A percentile compares a stretch with the other conserved stretches of the same genome.
phyloP scores from a whole-genome alignment of 1,284 basidiomycete species.

The Lignosus rhinocerotis region DNA sequence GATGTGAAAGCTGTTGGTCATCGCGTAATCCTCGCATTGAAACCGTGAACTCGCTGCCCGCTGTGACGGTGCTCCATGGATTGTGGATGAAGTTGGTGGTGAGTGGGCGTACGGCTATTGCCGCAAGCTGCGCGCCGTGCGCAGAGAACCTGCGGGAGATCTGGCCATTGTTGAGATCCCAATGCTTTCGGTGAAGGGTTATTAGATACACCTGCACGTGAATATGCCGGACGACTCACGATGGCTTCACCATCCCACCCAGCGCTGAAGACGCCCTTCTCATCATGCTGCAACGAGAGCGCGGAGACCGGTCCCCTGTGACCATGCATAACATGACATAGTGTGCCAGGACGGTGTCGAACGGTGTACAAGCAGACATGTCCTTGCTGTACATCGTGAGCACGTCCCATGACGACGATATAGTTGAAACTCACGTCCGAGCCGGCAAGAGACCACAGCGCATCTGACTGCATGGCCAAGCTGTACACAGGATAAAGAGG shows the following conservation, averaged over 20 bases:
- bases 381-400: slow-evolving; percentile 56
- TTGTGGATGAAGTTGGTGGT: slow-evolving; percentile 37
- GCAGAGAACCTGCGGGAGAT: slow-evolving; percentile 76
- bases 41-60: slow-evolving; percentile 18
- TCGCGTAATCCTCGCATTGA: slow-evolving; percentile 18
- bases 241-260: slow-evolving; percentile 93
- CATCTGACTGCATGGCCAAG: slow-evolving; percentile 86
- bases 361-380: slow-evolving; percentile 91
- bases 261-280: slow-evolving; percentile 86
- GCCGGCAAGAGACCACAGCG: slow-evolving; percentile 86
- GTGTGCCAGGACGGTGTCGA: slow-evolving; percentile 86
- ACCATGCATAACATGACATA: slow-evolving; percentile 71
- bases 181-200: slow-evolving; percentile 63
- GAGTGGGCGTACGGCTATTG: slow-evolving; percentile 76
- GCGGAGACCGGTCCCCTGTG: slow-evolving; percentile 88
- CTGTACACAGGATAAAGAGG: slow-evolving; percentile 79
- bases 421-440: slow-evolving; percentile 61
- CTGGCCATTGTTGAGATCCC: slow-evolving; percentile 95
- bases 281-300: slow-evolving; percentile 76
- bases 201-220: background rate
- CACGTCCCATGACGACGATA: background rate
- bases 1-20: background rate
- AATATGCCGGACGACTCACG: slow-evolving; percentile 49
- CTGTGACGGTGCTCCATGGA: slow-evolving; percentile 22
- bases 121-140: slow-evolving; percentile 87